A percentile compares a stretch with the other conserved stretches of the same genome.
phyloP scores from a whole-genome alignment of 2,329 filamentous ascomycete species.

The Bipolaris victoriae region DNA sequence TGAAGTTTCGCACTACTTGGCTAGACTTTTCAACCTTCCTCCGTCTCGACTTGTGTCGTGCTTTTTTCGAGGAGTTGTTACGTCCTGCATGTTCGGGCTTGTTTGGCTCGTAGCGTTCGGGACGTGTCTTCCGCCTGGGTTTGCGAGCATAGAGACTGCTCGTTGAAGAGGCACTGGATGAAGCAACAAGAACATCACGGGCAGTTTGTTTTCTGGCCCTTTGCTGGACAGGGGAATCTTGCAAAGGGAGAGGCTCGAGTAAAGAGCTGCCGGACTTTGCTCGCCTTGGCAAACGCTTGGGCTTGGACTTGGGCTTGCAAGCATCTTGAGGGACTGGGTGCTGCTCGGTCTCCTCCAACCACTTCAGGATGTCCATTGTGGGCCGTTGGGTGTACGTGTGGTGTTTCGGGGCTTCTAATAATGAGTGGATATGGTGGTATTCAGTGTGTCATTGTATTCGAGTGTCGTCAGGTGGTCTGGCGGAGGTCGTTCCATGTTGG shows the following conservation, averaged over 20 bases:
- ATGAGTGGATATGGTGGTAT: conserved; percentile 38
- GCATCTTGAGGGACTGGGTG: conserved; percentile 37
- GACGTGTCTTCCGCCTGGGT: conserved; percentile 55
- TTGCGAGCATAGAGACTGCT: conserved; percentile 50
- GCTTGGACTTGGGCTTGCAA: conserved; percentile 27
- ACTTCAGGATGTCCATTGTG: conserved; percentile 54
- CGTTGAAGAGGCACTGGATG: conserved; percentile 20
- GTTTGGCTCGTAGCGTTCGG: conserved; percentile 52
- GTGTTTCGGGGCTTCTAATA: conserved; percentile 10
- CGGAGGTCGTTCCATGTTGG: conserved; percentile 26
- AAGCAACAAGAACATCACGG: conserved; percentile 25
- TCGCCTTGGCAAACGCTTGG: conserved; percentile 39
- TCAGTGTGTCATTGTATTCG: conserved; percentile 14
- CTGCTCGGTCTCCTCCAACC: conserved; percentile 52
- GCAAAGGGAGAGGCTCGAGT: conserved; percentile 31
- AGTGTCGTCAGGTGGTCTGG: conserved; percentile 26
- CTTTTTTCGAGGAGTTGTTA: conserved; percentile 40
- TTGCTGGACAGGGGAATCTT: conserved; percentile 14
- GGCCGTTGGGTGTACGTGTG: conserved; percentile 14
- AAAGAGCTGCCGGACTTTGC: conserved; percentile 51
- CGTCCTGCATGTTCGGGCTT: conserved; percentile 23
- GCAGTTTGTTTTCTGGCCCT: conserved; percentile 13
- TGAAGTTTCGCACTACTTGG: conserved; percentile 52
- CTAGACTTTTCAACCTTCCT: conserved; percentile 44
- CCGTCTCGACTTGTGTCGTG: conserved; percentile 45